Evolutionary conservation across 2,329 filamentous ascomycete species (phyloP).

Genomic region (Alternaria sp.): DNA sequence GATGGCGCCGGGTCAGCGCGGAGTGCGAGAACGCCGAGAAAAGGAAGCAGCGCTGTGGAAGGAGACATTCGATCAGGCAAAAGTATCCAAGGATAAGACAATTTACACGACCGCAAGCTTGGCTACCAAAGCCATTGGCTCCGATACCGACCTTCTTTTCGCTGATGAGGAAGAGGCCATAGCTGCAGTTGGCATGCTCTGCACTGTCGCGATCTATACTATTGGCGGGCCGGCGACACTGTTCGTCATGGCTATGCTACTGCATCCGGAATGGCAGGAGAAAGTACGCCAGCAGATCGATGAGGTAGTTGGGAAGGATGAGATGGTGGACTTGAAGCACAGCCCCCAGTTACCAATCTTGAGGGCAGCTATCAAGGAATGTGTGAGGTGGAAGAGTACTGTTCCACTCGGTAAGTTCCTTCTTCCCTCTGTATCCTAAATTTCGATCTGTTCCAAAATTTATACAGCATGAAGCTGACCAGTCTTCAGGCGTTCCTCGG

Average conservation of each 20-base stretch:
- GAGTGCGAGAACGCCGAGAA: background rate
- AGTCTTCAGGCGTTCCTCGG: background rate
- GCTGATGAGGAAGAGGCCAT: background rate
- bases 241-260: background rate
- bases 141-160: background rate
- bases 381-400: background rate
- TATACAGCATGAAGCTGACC: background rate
- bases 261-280: background rate
- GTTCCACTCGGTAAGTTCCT: background rate
- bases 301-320: background rate
- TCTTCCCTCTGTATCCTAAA: background rate
- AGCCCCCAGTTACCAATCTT: background rate
- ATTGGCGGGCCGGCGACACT: background rate
- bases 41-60: background rate
- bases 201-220: background rate
- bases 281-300: background rate
- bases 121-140: background rate
- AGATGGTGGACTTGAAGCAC: background rate
- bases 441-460: fast-evolving
- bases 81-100: background rate
- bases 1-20: background rate
- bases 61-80: background rate
- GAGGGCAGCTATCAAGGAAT: background rate
- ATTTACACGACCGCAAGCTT: background rate
- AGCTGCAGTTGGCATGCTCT: background rate